phyloP scores from a whole-genome alignment of 768 basidiomycete genomes.

The Chalciporus chontae region DNA sequence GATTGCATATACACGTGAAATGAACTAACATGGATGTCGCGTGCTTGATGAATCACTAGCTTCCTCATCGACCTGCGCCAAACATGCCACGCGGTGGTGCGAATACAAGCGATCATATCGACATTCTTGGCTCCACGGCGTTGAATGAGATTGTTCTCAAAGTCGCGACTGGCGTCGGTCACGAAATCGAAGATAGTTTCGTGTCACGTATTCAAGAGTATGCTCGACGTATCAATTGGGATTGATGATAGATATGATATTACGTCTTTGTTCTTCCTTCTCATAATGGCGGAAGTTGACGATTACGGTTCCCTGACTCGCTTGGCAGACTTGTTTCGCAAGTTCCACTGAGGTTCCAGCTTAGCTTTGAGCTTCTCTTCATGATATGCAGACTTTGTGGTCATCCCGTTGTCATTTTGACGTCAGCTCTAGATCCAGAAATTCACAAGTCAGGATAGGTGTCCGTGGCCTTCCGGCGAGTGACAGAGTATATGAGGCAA shows the following conservation, averaged over 20 bases:
- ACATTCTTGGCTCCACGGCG: slow-evolving; percentile 72
- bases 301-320: background rate
- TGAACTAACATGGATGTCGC: slow-evolving; percentile 4
- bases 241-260: slow-evolving; percentile 34
- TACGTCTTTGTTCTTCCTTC: slow-evolving; percentile 3
- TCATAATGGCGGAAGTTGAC: slow-evolving; percentile 1
- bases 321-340: background rate
- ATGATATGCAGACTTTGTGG: background rate
- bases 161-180: slow-evolving; percentile 79
- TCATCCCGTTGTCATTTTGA: background rate
- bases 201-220: slow-evolving; percentile 81
- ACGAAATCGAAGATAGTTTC: slow-evolving; percentile 65
- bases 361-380: slow-evolving; percentile 5
- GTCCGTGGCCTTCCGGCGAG: background rate
- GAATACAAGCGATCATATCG: slow-evolving; percentile 88
- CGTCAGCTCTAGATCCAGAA: background rate
- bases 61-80: slow-evolving; percentile 72
- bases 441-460: background rate
- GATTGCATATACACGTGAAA: background rate
- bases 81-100: slow-evolving; percentile 86
- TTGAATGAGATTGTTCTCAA: slow-evolving; percentile 90
- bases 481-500: slow-evolving; percentile 3
- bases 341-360: background rate
- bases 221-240: slow-evolving; percentile 73
- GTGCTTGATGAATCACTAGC: slow-evolving; percentile 36